These are phyloP conservation scores for Thelephora aurantiotincta DNA, from an alignment of 768 basidiomycete genomes.

Conservation along the genomic window DNA sequence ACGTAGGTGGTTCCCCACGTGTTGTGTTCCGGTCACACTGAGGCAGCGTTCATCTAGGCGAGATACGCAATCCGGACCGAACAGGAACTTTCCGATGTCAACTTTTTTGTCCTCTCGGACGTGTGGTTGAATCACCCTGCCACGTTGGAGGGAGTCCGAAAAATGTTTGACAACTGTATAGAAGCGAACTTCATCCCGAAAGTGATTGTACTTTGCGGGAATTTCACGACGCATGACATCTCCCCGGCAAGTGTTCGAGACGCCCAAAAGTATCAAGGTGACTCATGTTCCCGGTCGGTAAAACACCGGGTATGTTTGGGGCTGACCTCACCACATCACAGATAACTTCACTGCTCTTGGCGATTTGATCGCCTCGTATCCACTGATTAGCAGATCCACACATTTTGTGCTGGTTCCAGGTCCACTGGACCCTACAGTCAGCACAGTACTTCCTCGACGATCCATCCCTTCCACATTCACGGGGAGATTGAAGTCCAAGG, in stretches of 20 bases:
- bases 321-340: conserved; percentile 15
- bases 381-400: conserved; percentile 57
- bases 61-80: conserved; percentile 48
- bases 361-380: conserved; percentile 73
- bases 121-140: conserved; percentile 88
- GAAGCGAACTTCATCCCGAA: conserved; percentile 81
- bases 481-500: conserved; percentile 47
- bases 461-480: conserved; percentile 68
- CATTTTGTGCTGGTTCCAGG: conserved; percentile 95
- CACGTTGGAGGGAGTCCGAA: conserved; percentile 64
- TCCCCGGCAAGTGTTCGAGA: conserved; percentile 66
- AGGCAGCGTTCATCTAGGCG: conserved; percentile 19
- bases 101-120: conserved; percentile 92
- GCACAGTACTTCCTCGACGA: conserved; percentile 68
- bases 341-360: conserved; percentile 82
- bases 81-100: conserved; percentile 58
- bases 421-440: conserved; percentile 77
- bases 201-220: conserved; percentile 86
- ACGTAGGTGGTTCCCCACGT: conserved; percentile 35
- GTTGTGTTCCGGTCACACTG: background rate
- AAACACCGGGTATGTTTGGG: no score
- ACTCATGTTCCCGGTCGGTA: background rate
- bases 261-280: conserved; percentile 79
- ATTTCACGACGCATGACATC: conserved; percentile 80
- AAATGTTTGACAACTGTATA: conserved; percentile 82